Evolutionary conservation across 805 yeast species (phyloP).

Genomic region (Ogataea glucozyma): DNA sequence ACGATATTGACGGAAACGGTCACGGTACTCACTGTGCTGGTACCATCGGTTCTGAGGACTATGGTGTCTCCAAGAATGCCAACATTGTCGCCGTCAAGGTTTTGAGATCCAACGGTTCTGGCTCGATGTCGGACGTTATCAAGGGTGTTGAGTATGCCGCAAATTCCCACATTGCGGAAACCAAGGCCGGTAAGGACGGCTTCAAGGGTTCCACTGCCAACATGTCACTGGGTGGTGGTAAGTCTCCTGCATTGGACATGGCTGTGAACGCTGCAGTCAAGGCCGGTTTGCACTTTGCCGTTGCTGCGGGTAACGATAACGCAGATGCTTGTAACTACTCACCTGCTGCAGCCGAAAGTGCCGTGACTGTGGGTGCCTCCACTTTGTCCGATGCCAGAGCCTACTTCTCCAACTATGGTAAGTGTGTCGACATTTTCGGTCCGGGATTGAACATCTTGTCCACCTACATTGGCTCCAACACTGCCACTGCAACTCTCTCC

Average conservation of each 20-base stretch:
- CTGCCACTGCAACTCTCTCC: conserved; percentile 78
- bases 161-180: conserved; percentile 57
- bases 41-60: conserved; percentile 76
- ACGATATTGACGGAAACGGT: conserved; percentile 81
- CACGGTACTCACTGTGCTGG: conserved; percentile 99
- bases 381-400: conserved; percentile 89
- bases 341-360: conserved; percentile 83
- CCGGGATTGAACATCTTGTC: conserved; percentile 92
- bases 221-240: conserved; percentile 95
- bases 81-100: conserved; percentile 82
- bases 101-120: conserved; percentile 78
- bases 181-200: conserved; percentile 54
- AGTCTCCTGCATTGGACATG: conserved; percentile 79
- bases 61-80: conserved; percentile 85
- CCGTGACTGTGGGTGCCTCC: conserved; percentile 95
- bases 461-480: conserved; percentile 74
- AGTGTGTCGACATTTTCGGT: conserved; percentile 94
- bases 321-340: conserved; percentile 91
- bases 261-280: conserved; percentile 89
- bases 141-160: conserved; percentile 87
- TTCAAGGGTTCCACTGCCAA: conserved; percentile 87
- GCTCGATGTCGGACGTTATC: conserved; percentile 79
- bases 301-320: conserved; percentile 95
- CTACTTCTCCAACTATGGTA: conserved; percentile 92
- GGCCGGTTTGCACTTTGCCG: conserved; percentile 89